phyloP scores from a whole-genome alignment of 2,329 filamentous ascomycete species.

The Aspergillus intermedius region DNA sequence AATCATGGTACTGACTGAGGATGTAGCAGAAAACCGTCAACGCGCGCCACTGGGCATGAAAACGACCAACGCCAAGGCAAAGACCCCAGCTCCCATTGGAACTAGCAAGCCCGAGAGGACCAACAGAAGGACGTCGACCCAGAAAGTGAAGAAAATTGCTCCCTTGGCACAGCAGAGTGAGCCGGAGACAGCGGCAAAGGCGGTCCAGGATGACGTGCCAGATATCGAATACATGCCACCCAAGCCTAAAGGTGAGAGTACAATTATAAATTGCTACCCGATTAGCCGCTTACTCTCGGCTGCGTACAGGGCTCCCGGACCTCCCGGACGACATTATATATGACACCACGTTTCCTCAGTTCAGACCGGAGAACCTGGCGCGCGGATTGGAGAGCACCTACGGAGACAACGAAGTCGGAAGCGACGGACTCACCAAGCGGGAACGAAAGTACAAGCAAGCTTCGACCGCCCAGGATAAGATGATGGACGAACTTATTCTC shows the following conservation, averaged over 20 bases:
- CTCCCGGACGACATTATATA: constrained; percentile 40
- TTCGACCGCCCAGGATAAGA: constrained; percentile 54
- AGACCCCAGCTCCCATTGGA: constrained; percentile 59
- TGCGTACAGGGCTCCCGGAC: constrained; percentile 43
- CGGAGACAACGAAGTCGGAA: constrained; percentile 39
- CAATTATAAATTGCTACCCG: neutral
- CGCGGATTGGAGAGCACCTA: constrained; percentile 48
- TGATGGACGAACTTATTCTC: constrained; percentile 61
- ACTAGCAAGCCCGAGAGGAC: constrained; percentile 58
- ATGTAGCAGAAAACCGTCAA: constrained; percentile 52
- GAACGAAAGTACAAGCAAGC: constrained; percentile 64
- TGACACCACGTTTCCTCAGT: constrained; percentile 47
- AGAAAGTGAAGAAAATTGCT: constrained; percentile 54
- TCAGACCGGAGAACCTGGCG: constrained; percentile 49
- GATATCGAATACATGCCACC: constrained; percentile 91
- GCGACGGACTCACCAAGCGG: constrained; percentile 58
- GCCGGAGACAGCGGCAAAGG: constrained; percentile 41
- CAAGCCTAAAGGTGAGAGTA: constrained; percentile 47
- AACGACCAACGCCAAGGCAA: constrained; percentile 88
- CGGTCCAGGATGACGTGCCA: constrained; percentile 51
- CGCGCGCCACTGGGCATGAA: constrained; percentile 87
- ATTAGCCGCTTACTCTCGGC: constrained; percentile 24
- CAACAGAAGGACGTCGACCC: constrained; percentile 54
- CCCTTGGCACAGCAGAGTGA: constrained; percentile 42
- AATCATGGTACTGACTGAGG: constrained; percentile 5